A percentile compares a stretch with the other conserved stretches of the same genome.
Conservation (phyloP, 176 grass and related monocot genomes). For the Coix lacrymajobi region DNA sequence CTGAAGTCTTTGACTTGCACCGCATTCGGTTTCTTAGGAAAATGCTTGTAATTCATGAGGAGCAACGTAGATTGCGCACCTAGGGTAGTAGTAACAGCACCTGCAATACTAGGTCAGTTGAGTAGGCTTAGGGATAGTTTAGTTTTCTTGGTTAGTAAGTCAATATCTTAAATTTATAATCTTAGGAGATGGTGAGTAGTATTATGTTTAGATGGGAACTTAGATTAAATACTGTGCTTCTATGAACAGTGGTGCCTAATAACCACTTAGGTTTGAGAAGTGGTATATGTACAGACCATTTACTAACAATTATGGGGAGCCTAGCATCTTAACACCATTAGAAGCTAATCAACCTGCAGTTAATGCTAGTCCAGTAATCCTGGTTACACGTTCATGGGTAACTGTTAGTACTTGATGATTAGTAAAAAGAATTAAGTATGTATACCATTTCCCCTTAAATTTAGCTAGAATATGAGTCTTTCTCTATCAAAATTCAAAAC, state of each 20-base stretch:
- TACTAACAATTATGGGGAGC: background rate
- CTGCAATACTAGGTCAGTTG: background rate
- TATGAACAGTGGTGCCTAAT: background rate
- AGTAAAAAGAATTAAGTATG: background rate
- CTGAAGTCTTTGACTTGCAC: too few relatives aligned
- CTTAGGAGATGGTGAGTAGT: background rate
- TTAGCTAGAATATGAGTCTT: background rate
- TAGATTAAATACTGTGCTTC: background rate
- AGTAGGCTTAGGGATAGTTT: background rate
- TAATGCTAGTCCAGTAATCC: background rate
- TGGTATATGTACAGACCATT: background rate
- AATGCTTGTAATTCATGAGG: background rate
- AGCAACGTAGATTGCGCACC: background rate
- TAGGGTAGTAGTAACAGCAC: background rate
- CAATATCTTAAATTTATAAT: background rate
- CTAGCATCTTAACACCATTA: background rate
- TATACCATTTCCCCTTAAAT: background rate
- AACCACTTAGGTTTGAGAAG: background rate
- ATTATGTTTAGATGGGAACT: background rate
- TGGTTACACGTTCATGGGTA: background rate
- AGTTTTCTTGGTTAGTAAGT: background rate
- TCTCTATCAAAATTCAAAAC: background rate
- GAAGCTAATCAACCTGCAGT: background rate
- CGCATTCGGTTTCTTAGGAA: too few relatives aligned
- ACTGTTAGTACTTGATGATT: background rate